These are phyloP conservation scores for Jamesozyma lodderae DNA, from an alignment of 805 yeast genomes.

Conservation along the genomic window DNA sequence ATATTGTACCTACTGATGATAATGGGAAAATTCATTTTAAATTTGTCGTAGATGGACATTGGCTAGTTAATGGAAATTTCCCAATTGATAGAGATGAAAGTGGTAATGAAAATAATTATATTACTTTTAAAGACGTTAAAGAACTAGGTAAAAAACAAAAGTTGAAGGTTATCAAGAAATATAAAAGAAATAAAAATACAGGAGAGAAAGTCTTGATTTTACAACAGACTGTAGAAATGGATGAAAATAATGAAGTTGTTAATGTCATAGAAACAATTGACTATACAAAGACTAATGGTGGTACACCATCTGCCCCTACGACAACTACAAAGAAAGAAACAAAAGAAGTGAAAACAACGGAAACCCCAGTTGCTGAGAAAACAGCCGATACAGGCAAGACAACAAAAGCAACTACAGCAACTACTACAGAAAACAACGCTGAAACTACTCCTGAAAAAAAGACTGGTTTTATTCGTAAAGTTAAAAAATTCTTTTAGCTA, in stretches of 20 bases:
- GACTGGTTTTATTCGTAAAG: not conserved
- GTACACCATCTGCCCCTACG: no score
- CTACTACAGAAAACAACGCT: not conserved
- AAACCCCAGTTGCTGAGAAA: not conserved
- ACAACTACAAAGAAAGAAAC: not conserved
- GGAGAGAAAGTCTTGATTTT: constrained; percentile 34
- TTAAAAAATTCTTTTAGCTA: not conserved
- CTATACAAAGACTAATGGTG: not conserved
- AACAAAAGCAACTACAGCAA: not conserved
- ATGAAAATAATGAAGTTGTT: constrained; percentile 7
- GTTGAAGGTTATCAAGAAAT: constrained; percentile 29
- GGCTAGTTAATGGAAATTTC: constrained; percentile 39
- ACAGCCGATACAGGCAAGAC: not conserved
- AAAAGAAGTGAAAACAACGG: constrained; percentile 1
- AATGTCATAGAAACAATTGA: constrained; percentile 1
- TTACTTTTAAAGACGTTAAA: constrained; percentile 11
- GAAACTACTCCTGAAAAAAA: not conserved
- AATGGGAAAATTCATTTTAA: constrained; percentile 36
- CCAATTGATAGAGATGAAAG: constrained; percentile 35
- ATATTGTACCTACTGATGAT: no score
- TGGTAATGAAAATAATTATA: constrained; percentile 33
- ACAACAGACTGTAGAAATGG: constrained; percentile 20
- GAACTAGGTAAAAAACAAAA: constrained; percentile 21
- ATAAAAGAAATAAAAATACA: constrained; percentile 34
- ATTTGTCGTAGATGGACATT: constrained; percentile 58